Base-by-base conservation (phyloP, 2,329 filamentous ascomycete species). In the Herpotrichia juniperi region DNA sequence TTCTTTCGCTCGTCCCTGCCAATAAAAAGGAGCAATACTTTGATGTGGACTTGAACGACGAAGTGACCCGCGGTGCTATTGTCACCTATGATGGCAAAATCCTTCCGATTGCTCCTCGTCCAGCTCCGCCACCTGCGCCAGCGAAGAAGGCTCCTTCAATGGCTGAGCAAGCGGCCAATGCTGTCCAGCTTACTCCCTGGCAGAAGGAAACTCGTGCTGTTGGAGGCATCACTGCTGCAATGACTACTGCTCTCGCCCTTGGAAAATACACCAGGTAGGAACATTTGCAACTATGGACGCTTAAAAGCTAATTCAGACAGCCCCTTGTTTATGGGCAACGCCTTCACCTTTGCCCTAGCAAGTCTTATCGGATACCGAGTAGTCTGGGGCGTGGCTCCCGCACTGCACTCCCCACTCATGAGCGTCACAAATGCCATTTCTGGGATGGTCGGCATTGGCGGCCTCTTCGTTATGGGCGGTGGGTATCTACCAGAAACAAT, bases 351-450 rank as follows among this genome's bases (percentile, higher is more conserved):
- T 72, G 87, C 88, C 14, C 79, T 96, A 40, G 90, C 92, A 42
- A 90, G 90, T 63, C 78, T 96, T 24, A 91, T 96, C 57, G 92
- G 91, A 7, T 96, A 96, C 67, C 85, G 91, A 43, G 90, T 90
- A 5, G 90, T 96, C 21, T 96, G 91, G 91, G 91, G 91, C 47
- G 91, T 96, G 11, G 78, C 81, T 0, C 91, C 91, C 7, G 90
- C 91, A 30, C 80, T 96, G 4, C 92, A 96, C 72, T 93, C 90
- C 1, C 92, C 91, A 1, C 78, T 96, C 4, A 96, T 96, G 92
- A 93, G 89, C 61, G 91, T 96, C 30, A 96, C 92, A 7, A 96
- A 96, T 70, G 92, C 92, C 24, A 96, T 96, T 62, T 94, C 90
- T 26, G 91, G 88, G 74, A 77, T 96, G 88, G 92, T 96, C 25